These are phyloP conservation scores for Gaertneriomyces sp. DNA, from an alignment of 192 early-diverging fungal genomes.

Conservation along the genomic window DNA sequence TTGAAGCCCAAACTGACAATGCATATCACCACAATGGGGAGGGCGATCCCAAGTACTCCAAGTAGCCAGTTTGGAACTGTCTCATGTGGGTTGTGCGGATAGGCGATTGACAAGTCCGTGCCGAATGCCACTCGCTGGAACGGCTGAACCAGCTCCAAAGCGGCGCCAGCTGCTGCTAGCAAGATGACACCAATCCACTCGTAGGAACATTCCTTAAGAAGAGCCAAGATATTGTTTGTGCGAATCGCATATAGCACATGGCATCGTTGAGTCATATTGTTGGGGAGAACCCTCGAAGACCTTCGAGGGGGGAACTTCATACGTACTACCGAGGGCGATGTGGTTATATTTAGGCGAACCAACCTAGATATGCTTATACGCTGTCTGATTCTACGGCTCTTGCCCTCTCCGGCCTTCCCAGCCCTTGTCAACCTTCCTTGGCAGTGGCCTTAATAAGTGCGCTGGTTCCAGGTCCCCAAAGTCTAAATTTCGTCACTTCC, in stretches of 20 bases:
- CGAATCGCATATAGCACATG: slow-evolving; percentile 19
- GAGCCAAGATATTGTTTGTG: slow-evolving; percentile 10
- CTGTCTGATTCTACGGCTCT: too few species aligned
- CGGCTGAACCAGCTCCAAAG: slow-evolving; percentile 24
- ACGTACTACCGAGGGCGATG: too few species aligned
- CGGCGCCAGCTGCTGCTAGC: slow-evolving; percentile 13
- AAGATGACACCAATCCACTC: slow-evolving; percentile 20
- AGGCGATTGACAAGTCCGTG: slow-evolving; percentile 16
- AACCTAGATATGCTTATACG: too few species aligned
- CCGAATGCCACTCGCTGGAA: slow-evolving; percentile 28
- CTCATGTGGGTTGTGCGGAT: slow-evolving; percentile 15
- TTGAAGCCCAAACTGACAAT: slow-evolving; percentile 15
- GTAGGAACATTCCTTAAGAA: slow-evolving; percentile 11
- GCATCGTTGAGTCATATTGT: too few species aligned
- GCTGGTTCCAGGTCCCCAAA: too few species aligned
- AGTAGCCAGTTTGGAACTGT: slow-evolving; percentile 28
- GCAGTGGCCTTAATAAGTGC: too few species aligned
- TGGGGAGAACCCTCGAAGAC: too few species aligned
- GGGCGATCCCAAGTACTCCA: slow-evolving; percentile 10
- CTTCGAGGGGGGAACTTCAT: too few species aligned
- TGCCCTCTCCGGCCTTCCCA: too few species aligned
- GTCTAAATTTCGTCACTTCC: too few species aligned
- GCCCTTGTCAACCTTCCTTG: too few species aligned
- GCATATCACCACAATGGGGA: slow-evolving; percentile 17
- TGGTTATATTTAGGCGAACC: too few species aligned